Percentiles rank a stretch among this genome's conserved stretches.
phyloP scores from a whole-genome alignment of 1,284 basidiomycete genomes.

The Rhodotorula mucilaginosa region DNA sequence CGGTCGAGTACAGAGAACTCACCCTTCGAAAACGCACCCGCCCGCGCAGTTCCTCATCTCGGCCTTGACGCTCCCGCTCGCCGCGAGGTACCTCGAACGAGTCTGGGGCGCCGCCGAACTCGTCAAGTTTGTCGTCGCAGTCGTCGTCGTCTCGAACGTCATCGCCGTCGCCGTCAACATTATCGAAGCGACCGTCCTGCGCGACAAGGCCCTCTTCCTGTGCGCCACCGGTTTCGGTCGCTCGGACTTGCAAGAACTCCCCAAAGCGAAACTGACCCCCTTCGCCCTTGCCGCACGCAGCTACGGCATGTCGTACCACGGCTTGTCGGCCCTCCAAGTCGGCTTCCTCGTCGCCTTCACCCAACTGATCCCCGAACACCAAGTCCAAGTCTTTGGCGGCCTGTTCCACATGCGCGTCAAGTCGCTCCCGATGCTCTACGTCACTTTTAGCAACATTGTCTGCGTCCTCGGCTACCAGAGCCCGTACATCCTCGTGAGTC shows the following conservation, averaged over 20 bases:
- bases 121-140: slow-evolving; percentile 76
- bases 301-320: slow-evolving; percentile 83
- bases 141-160: slow-evolving; percentile 77
- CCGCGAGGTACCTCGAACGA: slow-evolving; percentile 83
- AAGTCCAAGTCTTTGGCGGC: slow-evolving; percentile 81
- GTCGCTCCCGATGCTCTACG: slow-evolving; percentile 89
- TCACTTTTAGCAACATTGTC: slow-evolving; percentile 84
- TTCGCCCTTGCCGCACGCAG: slow-evolving; percentile 51
- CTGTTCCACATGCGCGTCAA: slow-evolving; percentile 83
- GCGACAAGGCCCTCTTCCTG: slow-evolving; percentile 69
- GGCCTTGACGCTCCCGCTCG: slow-evolving; percentile 73
- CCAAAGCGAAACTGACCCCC: no score
- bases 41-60: slow-evolving; percentile 67
- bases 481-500: slow-evolving; percentile 72
- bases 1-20: not conserved
- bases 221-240: slow-evolving; percentile 52
- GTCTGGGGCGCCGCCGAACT: slow-evolving; percentile 88
- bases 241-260: no score
- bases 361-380: slow-evolving; percentile 95
- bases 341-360: slow-evolving; percentile 92
- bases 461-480: slow-evolving; percentile 83
- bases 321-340: slow-evolving; percentile 86
- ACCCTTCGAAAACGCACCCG: not conserved
- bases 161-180: slow-evolving; percentile 80
- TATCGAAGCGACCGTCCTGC: slow-evolving; percentile 68